Evolutionary conservation across 163 green algal genomes (phyloP), one percentile per base, ranked within the genome.

Genomic region (Scenedesmus sp.): DNA sequence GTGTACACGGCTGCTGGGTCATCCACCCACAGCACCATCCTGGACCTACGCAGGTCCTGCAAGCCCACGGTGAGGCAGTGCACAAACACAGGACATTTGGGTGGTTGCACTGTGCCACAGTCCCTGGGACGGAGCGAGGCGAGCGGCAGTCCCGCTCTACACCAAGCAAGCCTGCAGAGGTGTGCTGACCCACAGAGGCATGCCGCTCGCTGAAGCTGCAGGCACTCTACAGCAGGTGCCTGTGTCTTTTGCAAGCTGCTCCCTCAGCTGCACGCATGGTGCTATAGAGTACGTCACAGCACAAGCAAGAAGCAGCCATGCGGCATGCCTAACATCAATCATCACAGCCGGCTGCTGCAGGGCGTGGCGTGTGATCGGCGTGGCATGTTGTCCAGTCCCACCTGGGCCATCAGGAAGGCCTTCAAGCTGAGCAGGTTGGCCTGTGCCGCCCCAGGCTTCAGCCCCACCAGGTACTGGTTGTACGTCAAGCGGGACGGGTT

Each of bases 321-420:
- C 34, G 34, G 34, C 62, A 0, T 70, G 8, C 5, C 2, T 70
- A 4, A 3, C 62, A 70, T 64, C 7, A 64, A 0, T 64, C 59
- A 9, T 64, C 1, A 64, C 8, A 0, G 7, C 59, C 59, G 10
- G 59, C 59, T 64, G 10, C 59, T 64, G 8, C 62, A 70, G 62
- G 12, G 8, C 62, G 62, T 15, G 10, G 16, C 12, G 4, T 70
- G 2, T 20, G 0, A 70, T 70, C 12, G 2, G 18, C 6, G 8
- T 46, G 18, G 4, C 62, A 12, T 70, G 4, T 12, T 20, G 62
- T 70, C 12, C 62, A 70, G 10, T 10, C 59, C 6, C 34, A 89
- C 87, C 67, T 91, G 87, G 3, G 87, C 86, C 87, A 91, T 86
- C 1, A 91, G 56, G 23, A 62, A 91, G 4, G 66, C 66, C 18